These are phyloP conservation scores for Grigorovia transvaalensis DNA, from an alignment of 805 yeast species.

Conservation along the genomic window DNA sequence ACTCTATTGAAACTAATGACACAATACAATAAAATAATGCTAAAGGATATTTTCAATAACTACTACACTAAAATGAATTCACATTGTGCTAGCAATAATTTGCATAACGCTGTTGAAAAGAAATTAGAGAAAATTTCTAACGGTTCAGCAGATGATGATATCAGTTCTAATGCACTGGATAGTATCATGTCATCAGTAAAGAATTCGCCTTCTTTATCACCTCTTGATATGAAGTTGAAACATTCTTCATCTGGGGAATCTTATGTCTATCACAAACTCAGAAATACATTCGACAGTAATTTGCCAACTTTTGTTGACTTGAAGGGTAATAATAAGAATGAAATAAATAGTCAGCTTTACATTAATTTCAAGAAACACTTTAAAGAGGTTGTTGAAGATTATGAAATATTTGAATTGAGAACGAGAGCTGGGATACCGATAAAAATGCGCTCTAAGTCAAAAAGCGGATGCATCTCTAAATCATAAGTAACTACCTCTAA, in stretches of 20 bases:
- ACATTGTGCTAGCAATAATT: neutral
- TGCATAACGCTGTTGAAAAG: neutral
- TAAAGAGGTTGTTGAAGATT: constrained; percentile 21
- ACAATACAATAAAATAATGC: neutral
- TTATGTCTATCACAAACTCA: neutral
- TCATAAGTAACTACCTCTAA: neutral
- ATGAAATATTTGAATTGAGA: constrained; percentile 19
- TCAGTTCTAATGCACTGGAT: constrained; percentile 1
- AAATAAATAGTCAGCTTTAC: constrained; percentile 10
- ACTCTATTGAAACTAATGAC: neutral
- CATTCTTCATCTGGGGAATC: neutral
- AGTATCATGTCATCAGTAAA: neutral
- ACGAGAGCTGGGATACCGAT: constrained; percentile 7
- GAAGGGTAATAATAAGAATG: neutral
- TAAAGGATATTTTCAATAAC: constrained; percentile 7
- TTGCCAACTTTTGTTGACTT: neutral
- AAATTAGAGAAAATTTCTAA: neutral
- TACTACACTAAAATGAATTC: constrained; percentile 9
- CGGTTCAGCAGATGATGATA: constrained; percentile 1
- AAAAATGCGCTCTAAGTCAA: neutral
- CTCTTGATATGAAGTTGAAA: neutral
- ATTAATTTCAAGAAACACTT: constrained; percentile 22
- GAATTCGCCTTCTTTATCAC: constrained; percentile 4
- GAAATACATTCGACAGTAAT: neutral
- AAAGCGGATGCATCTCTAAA: neutral